Evolutionary conservation across 768 basidiomycete species (phyloP).

Genomic region (Macrolepiota albuminosa): DNA sequence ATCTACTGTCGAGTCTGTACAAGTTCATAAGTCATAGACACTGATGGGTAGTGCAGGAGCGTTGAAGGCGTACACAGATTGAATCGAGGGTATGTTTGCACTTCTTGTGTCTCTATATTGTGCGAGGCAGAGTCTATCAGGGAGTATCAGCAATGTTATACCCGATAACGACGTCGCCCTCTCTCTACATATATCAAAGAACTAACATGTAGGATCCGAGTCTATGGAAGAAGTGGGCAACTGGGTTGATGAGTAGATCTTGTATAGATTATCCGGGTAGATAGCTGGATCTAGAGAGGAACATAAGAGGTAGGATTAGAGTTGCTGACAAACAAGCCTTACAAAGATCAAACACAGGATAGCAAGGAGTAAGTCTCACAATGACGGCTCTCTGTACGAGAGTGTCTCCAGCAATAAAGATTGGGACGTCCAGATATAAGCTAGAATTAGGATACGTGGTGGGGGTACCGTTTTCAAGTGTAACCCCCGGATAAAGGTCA

Average conservation of each 20-base stretch:
- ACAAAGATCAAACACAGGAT: conserved; percentile 31
- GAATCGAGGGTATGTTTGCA: conserved; percentile 16
- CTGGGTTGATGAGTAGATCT: conserved; percentile 28
- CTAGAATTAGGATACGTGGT: background rate
- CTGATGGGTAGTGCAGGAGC: background rate
- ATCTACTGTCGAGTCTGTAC: background rate
- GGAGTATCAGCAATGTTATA: background rate
- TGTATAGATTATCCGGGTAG: conserved; percentile 35
- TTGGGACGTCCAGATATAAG: background rate
- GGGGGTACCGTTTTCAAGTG: background rate
- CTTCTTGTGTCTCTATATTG: background rate
- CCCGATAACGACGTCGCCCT: too few species aligned
- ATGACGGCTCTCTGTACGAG: background rate
- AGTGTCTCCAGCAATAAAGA: background rate
- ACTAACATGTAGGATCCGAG: conserved; percentile 8
- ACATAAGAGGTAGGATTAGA: background rate
- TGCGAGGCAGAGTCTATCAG: conserved; percentile 9
- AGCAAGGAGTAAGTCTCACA: conserved; percentile 10
- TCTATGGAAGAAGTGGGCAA: background rate
- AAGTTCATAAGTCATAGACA: background rate
- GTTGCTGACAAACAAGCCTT: conserved; percentile 4
- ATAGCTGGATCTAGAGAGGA: conserved; percentile 12
- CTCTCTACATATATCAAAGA: conserved; percentile 13
- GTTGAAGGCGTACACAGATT: conserved; percentile 25
- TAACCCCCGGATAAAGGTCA: conserved; percentile 12